phyloP scores from a whole-genome alignment of 495 filamentous ascomycete species.

The Podospora conica region DNA sequence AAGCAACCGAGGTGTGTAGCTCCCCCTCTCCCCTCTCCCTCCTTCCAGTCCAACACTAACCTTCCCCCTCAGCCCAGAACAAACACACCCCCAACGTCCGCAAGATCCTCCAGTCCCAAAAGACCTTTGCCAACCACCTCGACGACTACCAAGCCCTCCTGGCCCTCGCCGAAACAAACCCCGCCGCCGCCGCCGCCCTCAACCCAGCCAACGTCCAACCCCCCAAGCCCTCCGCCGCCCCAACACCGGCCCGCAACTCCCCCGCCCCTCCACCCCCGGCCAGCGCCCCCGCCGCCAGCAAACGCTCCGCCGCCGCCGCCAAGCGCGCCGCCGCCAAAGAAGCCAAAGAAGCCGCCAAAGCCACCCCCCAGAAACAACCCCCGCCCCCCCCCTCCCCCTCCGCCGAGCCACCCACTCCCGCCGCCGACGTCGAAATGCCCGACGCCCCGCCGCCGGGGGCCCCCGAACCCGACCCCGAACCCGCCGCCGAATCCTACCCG shows the following conservation, averaged over 20 bases:
- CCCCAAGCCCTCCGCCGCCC: constrained; percentile 17
- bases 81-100: constrained; percentile 78
- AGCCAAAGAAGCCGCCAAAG: constrained; percentile 19
- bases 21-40: neutral
- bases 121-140: constrained; percentile 86
- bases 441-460: constrained; percentile 18
- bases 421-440: constrained; percentile 33
- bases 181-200: constrained; percentile 20
- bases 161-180: constrained; percentile 40
- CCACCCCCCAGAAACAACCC: constrained; percentile 3
- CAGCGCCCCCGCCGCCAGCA: constrained; percentile 10
- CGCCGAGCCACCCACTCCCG: constrained; percentile 23
- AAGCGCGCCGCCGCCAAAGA: constrained; percentile 24
- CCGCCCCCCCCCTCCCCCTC: constrained; percentile 5
- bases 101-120: constrained; percentile 83
- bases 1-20: constrained; percentile 16
- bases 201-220: constrained; percentile 8
- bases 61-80: constrained; percentile 22
- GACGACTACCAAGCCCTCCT: constrained; percentile 78
- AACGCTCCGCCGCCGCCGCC: constrained; percentile 21
- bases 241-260: constrained; percentile 16
- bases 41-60: neutral
- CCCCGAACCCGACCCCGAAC: neutral
- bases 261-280: constrained; percentile 13
- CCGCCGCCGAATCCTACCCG: constrained; percentile 17